Evolutionary conservation across 73 alveolate genomes (phyloP), one percentile per base, ranked within the genome.

Genomic region (Durusdinium trenchii): DNA sequence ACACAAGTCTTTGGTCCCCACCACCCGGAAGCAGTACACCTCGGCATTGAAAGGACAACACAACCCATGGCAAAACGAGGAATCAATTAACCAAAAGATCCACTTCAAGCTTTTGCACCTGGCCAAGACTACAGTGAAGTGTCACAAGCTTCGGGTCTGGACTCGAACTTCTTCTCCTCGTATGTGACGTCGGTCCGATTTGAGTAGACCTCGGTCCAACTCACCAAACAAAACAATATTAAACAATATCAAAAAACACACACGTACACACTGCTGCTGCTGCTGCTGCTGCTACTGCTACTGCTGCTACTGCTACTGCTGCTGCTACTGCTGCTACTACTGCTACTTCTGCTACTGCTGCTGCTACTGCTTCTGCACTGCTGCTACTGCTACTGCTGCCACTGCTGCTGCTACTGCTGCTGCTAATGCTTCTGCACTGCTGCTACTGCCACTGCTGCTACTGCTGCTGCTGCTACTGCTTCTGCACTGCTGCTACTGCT

Each of bases 21-120:
- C 96, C 86, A 89, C 96, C n/a, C 61, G 79, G 46, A 43, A 20
- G 86, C 96, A 89, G 51, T 89, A 89, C 85, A 87, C 95, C 95
- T 87, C 38, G 6, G 76, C 16, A 6, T 23, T 48, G n/a, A n/a
- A n/a, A n/a, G n/a, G n/a, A n/a, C n/a, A n/a, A n/a, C n/a, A n/a
- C n/a, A n/a, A n/a, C n/a, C n/a, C n/a, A n/a, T n/a, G n/a, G n/a
- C n/a, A n/a, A n/a, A n/a, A n/a, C n/a, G n/a, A n/a, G n/a, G n/a
- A n/a, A n/a, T n/a, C n/a, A n/a, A n/a, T n/a, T n/a, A n/a, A n/a
- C n/a, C n/a, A n/a, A n/a, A n/a, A n/a, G n/a, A n/a, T n/a, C n/a
- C n/a, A n/a, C n/a, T n/a, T n/a, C n/a, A n/a, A n/a, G n/a, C n/a
- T 60, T 32, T 60, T 60, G 18, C 73, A 60, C 30, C 1, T 23